Percentiles rank a stretch among this genome's conserved stretches.
phyloP scores from a whole-genome alignment of 345 rosid genomes.

The Moringa oleifera region DNA sequence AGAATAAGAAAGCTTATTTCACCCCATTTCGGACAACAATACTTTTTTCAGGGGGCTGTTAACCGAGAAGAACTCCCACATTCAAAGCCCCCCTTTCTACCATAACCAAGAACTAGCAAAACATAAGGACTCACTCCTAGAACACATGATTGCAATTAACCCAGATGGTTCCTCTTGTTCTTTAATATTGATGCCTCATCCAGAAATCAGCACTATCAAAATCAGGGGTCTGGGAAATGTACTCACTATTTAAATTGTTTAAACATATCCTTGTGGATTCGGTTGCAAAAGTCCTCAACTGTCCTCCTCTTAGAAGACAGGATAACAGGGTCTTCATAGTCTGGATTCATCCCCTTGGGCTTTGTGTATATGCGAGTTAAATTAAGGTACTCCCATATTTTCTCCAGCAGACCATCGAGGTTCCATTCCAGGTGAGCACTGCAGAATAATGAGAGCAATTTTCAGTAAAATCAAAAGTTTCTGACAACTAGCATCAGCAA shows the following conservation, averaged over 20 bases:
- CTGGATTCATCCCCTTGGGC: slow-evolving; percentile 97
- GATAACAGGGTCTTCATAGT: slow-evolving; percentile 94
- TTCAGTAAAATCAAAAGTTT: background rate
- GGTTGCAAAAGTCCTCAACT: slow-evolving; percentile 80
- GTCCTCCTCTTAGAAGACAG: slow-evolving; percentile 82
- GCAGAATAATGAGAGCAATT: slow-evolving; percentile 14
- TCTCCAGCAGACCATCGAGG: slow-evolving; percentile 85
- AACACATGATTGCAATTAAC: no score
- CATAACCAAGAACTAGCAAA: no score
- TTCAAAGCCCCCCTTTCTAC: no score
- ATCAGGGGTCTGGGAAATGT: background rate
- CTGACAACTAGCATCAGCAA: background rate
- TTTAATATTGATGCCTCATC: no score
- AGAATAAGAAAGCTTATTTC: no score
- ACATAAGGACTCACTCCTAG: no score
- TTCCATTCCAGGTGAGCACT: slow-evolving; percentile 99
- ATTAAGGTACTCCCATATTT: slow-evolving; percentile 90
- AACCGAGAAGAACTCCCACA: no score
- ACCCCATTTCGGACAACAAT: no score
- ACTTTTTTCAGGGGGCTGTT: no score
- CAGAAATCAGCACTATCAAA: no score
- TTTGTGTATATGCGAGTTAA: slow-evolving; percentile 91
- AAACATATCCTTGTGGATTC: slow-evolving; percentile 91
- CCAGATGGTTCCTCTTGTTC: no score
- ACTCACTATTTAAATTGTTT: slow-evolving; percentile 96